Evolutionary conservation across 257 asterid genomes (phyloP).

Genomic region (Nicotiana noctiflora): DNA sequence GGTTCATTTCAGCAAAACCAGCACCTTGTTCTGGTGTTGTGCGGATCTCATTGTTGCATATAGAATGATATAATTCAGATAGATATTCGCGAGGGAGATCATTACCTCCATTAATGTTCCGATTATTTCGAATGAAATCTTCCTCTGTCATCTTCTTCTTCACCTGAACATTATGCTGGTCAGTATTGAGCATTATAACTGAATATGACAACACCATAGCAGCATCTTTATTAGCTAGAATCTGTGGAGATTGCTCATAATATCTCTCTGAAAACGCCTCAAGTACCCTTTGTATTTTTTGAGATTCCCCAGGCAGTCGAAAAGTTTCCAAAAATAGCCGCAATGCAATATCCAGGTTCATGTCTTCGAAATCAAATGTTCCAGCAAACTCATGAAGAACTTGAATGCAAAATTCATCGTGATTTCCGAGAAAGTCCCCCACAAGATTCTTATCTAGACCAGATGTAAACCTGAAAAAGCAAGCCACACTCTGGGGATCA

Average conservation of each 20-base stretch:
- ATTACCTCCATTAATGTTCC: conserved; percentile 81
- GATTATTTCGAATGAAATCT: conserved; percentile 85
- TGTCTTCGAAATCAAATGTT: conserved; percentile 87
- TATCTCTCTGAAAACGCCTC: conserved; percentile 97
- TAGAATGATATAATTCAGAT: conserved; percentile 71
- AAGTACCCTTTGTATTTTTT: conserved; percentile 92
- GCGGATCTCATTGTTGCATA: conserved; percentile 93
- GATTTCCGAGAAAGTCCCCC: conserved; percentile 95
- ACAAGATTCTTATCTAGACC: conserved; percentile 95
- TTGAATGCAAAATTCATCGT: conserved; percentile 91
- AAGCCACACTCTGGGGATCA: conserved; percentile 97
- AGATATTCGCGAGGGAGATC: conserved; percentile 92
- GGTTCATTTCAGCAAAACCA: conserved; percentile 89
- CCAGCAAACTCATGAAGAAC: conserved; percentile 93
- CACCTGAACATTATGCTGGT: conserved; percentile 89
- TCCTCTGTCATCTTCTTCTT: conserved; percentile 97
- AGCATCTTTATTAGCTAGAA: conserved; percentile 87
- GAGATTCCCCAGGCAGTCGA: conserved; percentile 94
- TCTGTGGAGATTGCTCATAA: conserved; percentile 83
- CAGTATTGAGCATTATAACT: conserved; percentile 85
- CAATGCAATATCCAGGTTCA: conserved; percentile 86
- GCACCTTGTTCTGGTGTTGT: conserved; percentile 89
- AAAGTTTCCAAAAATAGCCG: conserved; percentile 88
- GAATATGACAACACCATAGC: conserved; percentile 89
- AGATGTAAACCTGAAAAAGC: conserved; percentile 89